Conservation (phyloP, 140 eudicot genomes). For the Oenanthe javanica region DNA sequence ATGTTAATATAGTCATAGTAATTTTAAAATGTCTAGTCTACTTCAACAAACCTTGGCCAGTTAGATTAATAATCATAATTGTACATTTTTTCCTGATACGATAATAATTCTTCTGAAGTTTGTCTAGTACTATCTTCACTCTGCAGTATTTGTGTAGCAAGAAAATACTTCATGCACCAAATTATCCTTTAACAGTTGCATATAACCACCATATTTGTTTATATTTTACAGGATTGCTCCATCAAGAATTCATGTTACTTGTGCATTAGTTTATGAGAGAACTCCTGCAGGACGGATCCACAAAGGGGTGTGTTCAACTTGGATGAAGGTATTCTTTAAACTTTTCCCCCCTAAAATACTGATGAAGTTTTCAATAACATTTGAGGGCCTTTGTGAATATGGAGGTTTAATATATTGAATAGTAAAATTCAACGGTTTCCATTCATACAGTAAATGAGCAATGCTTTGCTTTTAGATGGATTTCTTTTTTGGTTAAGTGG, state of each 20-base stretch:
- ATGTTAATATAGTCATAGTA: not conserved
- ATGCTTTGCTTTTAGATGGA: not conserved
- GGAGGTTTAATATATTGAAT: not conserved
- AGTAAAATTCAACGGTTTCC: not conserved
- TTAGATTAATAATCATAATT: not conserved
- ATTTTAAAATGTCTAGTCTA: not conserved
- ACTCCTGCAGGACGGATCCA: conserved; percentile 85
- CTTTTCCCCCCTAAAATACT: not conserved
- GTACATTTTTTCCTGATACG: not conserved
- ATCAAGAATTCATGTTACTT: conserved; percentile 85
- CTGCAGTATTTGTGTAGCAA: not conserved
- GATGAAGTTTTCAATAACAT: too few relatives aligned
- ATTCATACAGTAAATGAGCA: not conserved
- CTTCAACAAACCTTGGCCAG: not conserved
- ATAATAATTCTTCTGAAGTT: not conserved
- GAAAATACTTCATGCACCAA: not conserved
- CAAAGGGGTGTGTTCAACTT: conserved; percentile 94
- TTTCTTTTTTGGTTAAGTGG: not conserved
- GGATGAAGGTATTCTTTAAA: conserved; percentile 77
- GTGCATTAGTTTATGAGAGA: conserved; percentile 84
- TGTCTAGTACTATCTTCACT: not conserved
- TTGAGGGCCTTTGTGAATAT: not conserved
- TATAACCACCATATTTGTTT: conserved; percentile 8
- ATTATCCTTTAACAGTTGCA: conserved; percentile 1
- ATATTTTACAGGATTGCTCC: conserved; percentile 60